These are phyloP conservation scores for Pleomassaria siparia DNA, from an alignment of 2,329 filamentous ascomycete species.

Conservation along the genomic window DNA sequence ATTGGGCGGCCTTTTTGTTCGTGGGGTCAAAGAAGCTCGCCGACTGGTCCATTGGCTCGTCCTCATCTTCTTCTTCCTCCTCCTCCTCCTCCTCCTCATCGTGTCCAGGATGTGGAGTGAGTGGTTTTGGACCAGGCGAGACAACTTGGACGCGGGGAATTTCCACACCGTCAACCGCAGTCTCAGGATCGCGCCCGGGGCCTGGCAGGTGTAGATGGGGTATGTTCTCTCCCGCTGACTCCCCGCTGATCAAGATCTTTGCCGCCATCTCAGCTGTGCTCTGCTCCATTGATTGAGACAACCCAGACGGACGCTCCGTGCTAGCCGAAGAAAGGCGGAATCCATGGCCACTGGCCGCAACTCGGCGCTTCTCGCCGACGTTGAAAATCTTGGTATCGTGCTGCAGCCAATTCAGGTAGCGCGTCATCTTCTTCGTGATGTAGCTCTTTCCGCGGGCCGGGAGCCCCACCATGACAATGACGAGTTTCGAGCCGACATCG, in stretches of 20 bases:
- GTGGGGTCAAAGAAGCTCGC: conserved; percentile 92
- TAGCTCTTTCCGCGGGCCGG: conserved; percentile 97
- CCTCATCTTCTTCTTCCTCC: conserved; percentile 31
- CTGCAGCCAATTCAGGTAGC: conserved; percentile 96
- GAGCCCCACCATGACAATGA: conserved; percentile 97
- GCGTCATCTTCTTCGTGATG: conserved; percentile 95
- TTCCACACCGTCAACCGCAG: conserved; percentile 21
- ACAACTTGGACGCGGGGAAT: conserved; percentile 35
- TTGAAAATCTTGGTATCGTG: conserved; percentile 97
- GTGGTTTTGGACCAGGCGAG: conserved; percentile 33
- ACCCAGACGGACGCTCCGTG: conserved; percentile 29
- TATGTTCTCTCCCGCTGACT: conserved; percentile 45
- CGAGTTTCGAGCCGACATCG: conserved; percentile 93
- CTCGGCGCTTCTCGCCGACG: conserved; percentile 85
- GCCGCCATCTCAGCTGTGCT: conserved; percentile 47
- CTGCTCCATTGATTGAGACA: conserved; percentile 27
- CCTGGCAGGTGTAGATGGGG: conserved; percentile 35
- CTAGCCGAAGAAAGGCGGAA: conserved; percentile 41
- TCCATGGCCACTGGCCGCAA: conserved; percentile 65
- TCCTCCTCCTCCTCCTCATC: conserved; percentile 15
- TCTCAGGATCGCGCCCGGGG: conserved; percentile 26
- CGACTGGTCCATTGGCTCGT: conserved; percentile 76
- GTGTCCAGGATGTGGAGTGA: conserved; percentile 11
- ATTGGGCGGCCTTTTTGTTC: conserved; percentile 76
- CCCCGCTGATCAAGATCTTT: conserved; percentile 62